phyloP scores from a whole-genome alignment of 2,329 filamentous ascomycete species.

The Penicillium sp. region DNA sequence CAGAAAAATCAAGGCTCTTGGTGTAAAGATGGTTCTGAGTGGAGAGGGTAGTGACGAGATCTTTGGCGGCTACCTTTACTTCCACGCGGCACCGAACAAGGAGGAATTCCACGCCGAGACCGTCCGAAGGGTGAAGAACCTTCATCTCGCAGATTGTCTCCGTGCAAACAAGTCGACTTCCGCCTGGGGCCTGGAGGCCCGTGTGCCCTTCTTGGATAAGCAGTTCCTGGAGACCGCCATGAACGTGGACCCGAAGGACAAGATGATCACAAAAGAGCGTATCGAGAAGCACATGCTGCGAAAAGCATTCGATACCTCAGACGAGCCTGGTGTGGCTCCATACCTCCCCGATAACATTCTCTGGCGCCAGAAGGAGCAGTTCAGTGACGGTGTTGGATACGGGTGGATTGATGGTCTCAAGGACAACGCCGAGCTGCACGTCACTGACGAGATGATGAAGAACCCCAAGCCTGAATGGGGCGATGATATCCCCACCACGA shows the following conservation, averaged over 20 bases:
- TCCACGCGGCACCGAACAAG: constrained; percentile 89
- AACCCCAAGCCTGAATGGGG: constrained; percentile 98
- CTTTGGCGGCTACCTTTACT: constrained; percentile 97
- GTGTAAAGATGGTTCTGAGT: constrained; percentile 98
- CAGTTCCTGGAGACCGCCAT: constrained; percentile 89
- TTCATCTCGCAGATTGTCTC: constrained; percentile 93
- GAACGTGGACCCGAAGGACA: constrained; percentile 90
- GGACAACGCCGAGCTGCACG: constrained; percentile 82
- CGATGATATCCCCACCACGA: constrained; percentile 84
- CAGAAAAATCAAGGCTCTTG: constrained; percentile 99
- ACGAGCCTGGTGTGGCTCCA: constrained; percentile 72
- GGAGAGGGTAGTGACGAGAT: constrained; percentile 98
- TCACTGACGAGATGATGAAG: constrained; percentile 97
- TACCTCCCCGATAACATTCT: constrained; percentile 97
- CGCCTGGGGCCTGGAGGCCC: constrained; percentile 95
- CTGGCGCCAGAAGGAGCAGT: constrained; percentile 99
- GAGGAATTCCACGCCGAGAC: constrained; percentile 94
- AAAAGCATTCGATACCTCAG: constrained; percentile 92
- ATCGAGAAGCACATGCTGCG: constrained; percentile 98
- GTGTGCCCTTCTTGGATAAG: constrained; percentile 97
- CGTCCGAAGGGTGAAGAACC: constrained; percentile 89
- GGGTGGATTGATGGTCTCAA: constrained; percentile 98
- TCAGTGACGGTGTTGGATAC: constrained; percentile 97
- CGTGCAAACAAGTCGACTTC: constrained; percentile 99
- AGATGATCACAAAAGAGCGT: constrained; percentile 85